Base-by-base conservation (phyloP, 805 yeast species). In the Kodamaea kakaduensis region DNA sequence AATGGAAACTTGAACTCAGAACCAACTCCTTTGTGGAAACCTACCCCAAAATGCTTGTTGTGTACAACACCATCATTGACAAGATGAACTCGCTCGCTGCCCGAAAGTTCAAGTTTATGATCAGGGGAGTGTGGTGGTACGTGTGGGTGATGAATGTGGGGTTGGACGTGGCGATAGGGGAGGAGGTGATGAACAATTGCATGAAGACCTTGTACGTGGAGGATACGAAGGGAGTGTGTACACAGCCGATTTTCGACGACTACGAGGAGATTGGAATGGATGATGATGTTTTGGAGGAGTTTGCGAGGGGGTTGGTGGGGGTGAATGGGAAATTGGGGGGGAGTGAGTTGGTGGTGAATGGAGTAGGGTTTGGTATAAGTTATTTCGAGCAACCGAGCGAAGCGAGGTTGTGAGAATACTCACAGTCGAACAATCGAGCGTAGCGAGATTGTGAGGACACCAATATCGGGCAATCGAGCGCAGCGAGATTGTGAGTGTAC, bases 121-220 rank as follows among this genome's bases (percentile, higher is more conserved):
- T 30, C 7, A 35, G 50, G 2, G 21, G 31, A 1, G 34, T 43
- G 25, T 44, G 48, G 24, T 43, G 56, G 32, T 43, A 51, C 22
- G 33, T 58, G 3, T 67, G 73, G 73, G 57, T 67, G 3, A 44
- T 64, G 30, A 57, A 55, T 34, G 44, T 64, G 13, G 70, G 69
- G 2, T 38, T 64, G 3, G 48, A 55, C 22, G 56, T 63, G 1
- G 38, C 59, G 3, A 30, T 52, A 3, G 45, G 47, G 5, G 52
- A 45, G 1, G 22, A 17, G 5, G 23, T 33, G 3, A 36, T 52
- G 9, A 13, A 34, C 5, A 50, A 63, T 31, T 43, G 59, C 10
- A 44, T 63, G 25, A 67, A 67, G 39, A 27, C 63, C 12, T 47
- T 58, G 15, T 64, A 53, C 36, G 44, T 37, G 12, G 34, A 41